Evolutionary conservation across 257 asterid genomes (phyloP).

Genomic region (Solanum ossicruentum): DNA sequence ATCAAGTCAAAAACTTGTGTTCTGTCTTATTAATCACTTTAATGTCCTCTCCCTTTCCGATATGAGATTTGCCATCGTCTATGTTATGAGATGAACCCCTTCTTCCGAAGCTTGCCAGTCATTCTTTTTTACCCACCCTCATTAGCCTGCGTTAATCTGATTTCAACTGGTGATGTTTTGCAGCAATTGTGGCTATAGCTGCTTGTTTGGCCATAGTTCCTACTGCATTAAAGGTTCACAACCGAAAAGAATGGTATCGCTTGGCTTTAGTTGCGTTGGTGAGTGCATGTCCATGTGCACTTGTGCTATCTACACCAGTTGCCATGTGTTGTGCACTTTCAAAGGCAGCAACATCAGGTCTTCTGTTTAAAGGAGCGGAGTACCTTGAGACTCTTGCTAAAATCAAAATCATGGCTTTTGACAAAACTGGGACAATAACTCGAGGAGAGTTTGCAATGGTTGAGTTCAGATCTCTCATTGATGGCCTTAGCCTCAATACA

Average conservation of each 20-base stretch:
- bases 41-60: not conserved
- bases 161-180: not conserved
- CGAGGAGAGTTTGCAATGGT: constrained; percentile 67
- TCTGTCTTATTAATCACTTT: not conserved
- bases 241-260: constrained; percentile 51
- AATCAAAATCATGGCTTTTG: constrained; percentile 70
- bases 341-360: constrained; percentile 68
- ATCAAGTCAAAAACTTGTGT: not conserved
- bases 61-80: not conserved
- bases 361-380: constrained; percentile 72
- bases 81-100: not conserved
- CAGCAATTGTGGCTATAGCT: constrained; percentile 52
- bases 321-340: constrained; percentile 85
- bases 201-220: constrained; percentile 52
- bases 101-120: not conserved
- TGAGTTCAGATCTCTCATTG: constrained; percentile 40
- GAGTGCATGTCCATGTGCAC: constrained; percentile 88
- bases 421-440: constrained; percentile 88
- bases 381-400: constrained; percentile 63
- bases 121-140: not conserved
- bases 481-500: constrained; percentile 23
- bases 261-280: constrained; percentile 73
- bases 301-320: constrained; percentile 79
- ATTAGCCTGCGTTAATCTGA: not conserved
- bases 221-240: constrained; percentile 24